These are phyloP conservation scores for Leccinum barrowsii DNA, from an alignment of 768 basidiomycete genomes.

Conservation along the genomic window DNA sequence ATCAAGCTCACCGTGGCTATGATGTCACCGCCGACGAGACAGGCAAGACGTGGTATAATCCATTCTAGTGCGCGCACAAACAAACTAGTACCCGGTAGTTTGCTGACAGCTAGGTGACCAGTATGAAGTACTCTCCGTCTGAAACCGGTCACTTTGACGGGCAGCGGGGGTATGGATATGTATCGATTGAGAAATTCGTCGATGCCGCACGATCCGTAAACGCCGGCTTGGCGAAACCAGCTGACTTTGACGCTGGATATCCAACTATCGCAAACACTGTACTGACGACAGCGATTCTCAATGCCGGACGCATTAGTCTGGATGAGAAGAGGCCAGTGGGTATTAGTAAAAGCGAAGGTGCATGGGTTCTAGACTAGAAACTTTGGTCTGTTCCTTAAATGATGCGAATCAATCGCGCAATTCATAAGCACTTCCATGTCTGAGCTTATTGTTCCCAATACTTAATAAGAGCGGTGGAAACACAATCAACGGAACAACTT, in stretches of 20 bases:
- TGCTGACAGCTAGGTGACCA: slow-evolving; percentile 27
- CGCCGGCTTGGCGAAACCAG: slow-evolving; percentile 58
- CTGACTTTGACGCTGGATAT: slow-evolving; percentile 78
- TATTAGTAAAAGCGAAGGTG: slow-evolving; percentile 62
- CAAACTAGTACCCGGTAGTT: not conserved
- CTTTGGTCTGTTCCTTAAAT: not conserved
- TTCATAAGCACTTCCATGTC: not conserved
- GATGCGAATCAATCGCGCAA: slow-evolving; percentile 7
- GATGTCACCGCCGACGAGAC: slow-evolving; percentile 82
- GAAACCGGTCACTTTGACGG: slow-evolving; percentile 93
- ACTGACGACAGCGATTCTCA: slow-evolving; percentile 80
- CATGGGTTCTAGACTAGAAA: slow-evolving; percentile 65
- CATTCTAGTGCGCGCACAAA: slow-evolving; percentile 74
- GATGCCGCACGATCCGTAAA: slow-evolving; percentile 81
- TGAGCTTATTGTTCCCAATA: not conserved
- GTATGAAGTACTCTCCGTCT: slow-evolving; percentile 94
- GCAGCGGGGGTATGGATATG: slow-evolving; percentile 87
- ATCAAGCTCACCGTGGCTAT: slow-evolving; percentile 94
- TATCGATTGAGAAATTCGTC: slow-evolving; percentile 91
- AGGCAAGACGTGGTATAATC: slow-evolving; percentile 85
- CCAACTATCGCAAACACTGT: slow-evolving; percentile 91
- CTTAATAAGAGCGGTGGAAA: not conserved
- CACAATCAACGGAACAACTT: not conserved
- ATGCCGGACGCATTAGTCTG: slow-evolving; percentile 85
- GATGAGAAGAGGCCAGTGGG: slow-evolving; percentile 85